phyloP scores from a whole-genome alignment of 441 rosid genomes.

The Corymbia calophylla region DNA sequence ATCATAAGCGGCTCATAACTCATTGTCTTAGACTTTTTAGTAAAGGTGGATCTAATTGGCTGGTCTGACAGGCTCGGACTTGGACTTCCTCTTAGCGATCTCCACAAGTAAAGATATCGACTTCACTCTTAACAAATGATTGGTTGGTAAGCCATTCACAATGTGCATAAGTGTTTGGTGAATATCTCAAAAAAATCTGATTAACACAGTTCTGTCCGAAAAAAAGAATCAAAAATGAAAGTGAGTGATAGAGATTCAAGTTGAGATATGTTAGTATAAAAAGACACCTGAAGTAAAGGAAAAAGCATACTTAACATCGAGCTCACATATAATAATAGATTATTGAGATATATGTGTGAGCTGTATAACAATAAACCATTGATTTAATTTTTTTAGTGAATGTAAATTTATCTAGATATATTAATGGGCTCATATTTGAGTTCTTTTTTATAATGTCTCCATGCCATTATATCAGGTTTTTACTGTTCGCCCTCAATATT shows the following conservation, averaged over 20 bases:
- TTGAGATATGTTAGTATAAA: neutral
- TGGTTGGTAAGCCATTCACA: neutral
- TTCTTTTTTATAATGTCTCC: too few species aligned
- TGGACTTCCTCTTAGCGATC: neutral
- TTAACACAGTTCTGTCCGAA: neutral
- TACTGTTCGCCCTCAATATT: neutral
- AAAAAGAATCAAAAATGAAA: neutral
- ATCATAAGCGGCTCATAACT: neutral
- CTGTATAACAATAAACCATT: neutral
- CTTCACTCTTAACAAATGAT: neutral
- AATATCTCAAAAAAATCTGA: neutral
- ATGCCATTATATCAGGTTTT: neutral
- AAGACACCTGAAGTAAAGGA: neutral
- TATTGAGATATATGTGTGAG: neutral
- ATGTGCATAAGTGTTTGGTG: neutral
- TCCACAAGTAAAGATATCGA: fast-evolving
- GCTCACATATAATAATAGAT: neutral
- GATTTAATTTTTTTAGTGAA: too few species aligned
- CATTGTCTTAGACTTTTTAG: neutral
- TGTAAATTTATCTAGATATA: fast-evolving
- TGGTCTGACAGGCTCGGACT: neutral
- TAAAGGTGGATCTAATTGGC: fast-evolving
- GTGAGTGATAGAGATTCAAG: neutral
- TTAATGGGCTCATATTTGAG: too few species aligned
- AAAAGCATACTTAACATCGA: neutral